Conservation (phyloP, 768 basidiomycete species). For the Vishniacozyma victoriae region DNA sequence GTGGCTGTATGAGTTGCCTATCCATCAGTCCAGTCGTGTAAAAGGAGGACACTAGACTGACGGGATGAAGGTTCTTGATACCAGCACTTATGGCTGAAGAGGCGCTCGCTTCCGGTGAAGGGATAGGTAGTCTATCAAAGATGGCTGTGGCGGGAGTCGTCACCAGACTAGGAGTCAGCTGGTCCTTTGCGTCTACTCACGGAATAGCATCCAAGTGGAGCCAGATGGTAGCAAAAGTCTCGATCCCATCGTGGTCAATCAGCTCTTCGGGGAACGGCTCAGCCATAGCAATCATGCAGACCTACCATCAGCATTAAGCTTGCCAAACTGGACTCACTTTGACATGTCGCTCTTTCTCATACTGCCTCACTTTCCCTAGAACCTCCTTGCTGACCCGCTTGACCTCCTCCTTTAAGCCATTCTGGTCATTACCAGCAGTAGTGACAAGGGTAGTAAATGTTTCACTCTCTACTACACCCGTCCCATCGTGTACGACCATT, state of each 20-base stretch:
- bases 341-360: constrained; percentile 26
- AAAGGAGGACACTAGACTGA: constrained; percentile 4
- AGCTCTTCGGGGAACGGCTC: constrained; percentile 33
- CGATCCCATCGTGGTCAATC: constrained; percentile 11
- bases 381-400: constrained; percentile 15
- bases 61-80: constrained; percentile 41
- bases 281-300: constrained; percentile 31
- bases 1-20: constrained; percentile 43
- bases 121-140: constrained; percentile 40
- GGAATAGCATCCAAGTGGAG: constrained; percentile 38
- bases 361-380: constrained; percentile 11
- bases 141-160: constrained; percentile 37
- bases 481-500: constrained; percentile 35
- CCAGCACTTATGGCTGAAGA: constrained; percentile 31
- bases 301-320: constrained; percentile 8
- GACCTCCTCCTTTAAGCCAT: constrained; percentile 11
- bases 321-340: constrained; percentile 21
- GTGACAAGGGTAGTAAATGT: constrained; percentile 15
- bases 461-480: constrained; percentile 32
- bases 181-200: constrained; percentile 10
- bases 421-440: constrained; percentile 2
- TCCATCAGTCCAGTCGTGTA: background rate
- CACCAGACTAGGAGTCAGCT: constrained; percentile 21
- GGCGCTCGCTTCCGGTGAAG: constrained; percentile 35
- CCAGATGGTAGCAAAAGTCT: constrained; percentile 35